Base-by-base conservation (phyloP, 2,329 filamentous ascomycete species). In the Podosphaera fusca region DNA sequence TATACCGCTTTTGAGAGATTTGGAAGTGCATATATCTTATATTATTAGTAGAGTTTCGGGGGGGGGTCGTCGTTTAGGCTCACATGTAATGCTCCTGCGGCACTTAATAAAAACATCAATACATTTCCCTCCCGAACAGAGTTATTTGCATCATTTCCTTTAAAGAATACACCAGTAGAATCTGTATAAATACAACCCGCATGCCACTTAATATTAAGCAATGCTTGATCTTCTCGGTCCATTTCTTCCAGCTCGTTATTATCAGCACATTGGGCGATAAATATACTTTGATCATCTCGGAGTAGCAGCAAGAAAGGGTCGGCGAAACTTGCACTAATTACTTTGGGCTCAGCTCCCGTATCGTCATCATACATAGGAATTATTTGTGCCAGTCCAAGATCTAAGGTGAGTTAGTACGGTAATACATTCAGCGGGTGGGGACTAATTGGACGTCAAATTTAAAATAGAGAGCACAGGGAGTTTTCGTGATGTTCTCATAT, bases 291-390 rank as follows among this genome's bases (percentile, higher is more conserved):
- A 67, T 98, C 88, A 61, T 95, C 87, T 58, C 87, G 78, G 29
- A 95, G 72, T 12, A 96, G 76, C 1, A 95, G 72, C 10, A 98
- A 70, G 65, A 88, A 95, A 0, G 87, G 87, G 63, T 96, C 90
- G 29, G 79, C 79, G 63, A 96, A 89, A 66, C 85, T 94, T 42
- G 86, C 84, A 64, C 81, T 84, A 51, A 88, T 72, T 47, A 92
- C 83, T 56, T 82, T 77, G 3, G 87, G 82, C 64, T 95, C 87
- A 29, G 79, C 82, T 10, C 85, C 88, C 0, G 83, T 89, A 61
- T 92, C 86, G 64, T 95, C 92, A 64, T 96, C 92, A 60, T 87
- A 79, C 77, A 96, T 87, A 0, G 89, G 87, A 55, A 95, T 77
- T 57, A 98, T 96, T 65, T 96, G 90, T 51, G 83, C 82, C 56